Conservation (phyloP, 148 eudicot genomes). For the Amaranthus hypochondriacus region DNA sequence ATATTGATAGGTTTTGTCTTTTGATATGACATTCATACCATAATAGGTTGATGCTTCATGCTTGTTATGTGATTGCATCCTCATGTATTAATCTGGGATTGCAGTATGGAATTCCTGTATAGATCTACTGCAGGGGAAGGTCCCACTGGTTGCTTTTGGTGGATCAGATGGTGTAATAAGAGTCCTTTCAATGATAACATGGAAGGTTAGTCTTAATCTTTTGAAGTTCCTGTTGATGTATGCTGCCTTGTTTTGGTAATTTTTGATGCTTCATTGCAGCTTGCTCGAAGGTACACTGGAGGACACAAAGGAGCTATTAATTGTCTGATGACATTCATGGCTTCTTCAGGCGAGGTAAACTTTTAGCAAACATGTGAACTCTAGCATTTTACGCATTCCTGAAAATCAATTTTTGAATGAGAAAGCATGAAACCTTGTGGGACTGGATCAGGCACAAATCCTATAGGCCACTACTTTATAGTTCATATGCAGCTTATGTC, state of each 20-base stretch:
- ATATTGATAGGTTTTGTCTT: neutral
- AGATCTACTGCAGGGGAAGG: constrained; percentile 68
- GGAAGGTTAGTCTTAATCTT: constrained; percentile 60
- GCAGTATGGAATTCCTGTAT: constrained; percentile 95
- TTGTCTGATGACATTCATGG: constrained; percentile 94
- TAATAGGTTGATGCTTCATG: neutral
- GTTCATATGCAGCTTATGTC: too few species aligned
- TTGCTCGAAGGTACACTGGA: constrained; percentile 93
- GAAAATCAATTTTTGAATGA: neutral
- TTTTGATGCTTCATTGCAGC: constrained; percentile 48
- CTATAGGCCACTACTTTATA: too few species aligned
- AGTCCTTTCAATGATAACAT: constrained; percentile 94
- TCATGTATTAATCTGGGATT: constrained; percentile 14
- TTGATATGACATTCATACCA: constrained; percentile 2
- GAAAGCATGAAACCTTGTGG: constrained; percentile 1
- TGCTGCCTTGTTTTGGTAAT: constrained; percentile 11
- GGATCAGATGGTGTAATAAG: constrained; percentile 97
- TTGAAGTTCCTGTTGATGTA: constrained; percentile 4
- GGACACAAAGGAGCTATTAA: constrained; percentile 94
- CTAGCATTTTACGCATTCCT: neutral
- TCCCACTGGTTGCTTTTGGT: constrained; percentile 97
- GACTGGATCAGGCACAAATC: neutral
- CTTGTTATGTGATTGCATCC: neutral
- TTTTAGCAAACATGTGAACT: neutral
- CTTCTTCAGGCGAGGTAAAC: constrained; percentile 81